Conservation (phyloP, 139 green algal species). For the Raphidocelis subcapitata region DNA sequence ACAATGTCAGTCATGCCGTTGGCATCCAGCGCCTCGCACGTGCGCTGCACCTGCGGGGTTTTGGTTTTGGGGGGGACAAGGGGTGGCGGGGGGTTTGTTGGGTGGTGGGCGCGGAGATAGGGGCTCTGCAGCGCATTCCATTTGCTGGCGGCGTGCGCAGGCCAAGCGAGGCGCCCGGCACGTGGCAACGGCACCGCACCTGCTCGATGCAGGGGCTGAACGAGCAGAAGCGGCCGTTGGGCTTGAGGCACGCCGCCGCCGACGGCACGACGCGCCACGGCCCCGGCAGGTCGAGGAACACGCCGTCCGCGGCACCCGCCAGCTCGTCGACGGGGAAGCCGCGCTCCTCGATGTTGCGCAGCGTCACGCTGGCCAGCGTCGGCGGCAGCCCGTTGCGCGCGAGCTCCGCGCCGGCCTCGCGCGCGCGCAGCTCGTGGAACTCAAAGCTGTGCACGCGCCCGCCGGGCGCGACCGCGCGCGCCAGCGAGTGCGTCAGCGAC, state of each 20-base stretch:
- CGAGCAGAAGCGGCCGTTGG: slow-evolving; percentile 80
- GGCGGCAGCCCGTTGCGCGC: slow-evolving; percentile 34
- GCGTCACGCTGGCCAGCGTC: slow-evolving; percentile 7
- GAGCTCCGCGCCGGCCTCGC: slow-evolving; percentile 42
- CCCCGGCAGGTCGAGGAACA: slow-evolving; percentile 96
- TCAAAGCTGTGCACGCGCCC: slow-evolving; percentile 95
- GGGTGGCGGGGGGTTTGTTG: not conserved
- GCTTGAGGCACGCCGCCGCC: slow-evolving; percentile 53
- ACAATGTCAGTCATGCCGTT: slow-evolving; percentile 69
- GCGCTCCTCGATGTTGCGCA: slow-evolving; percentile 78
- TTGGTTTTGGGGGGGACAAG: no score
- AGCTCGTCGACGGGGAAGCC: slow-evolving; percentile 74
- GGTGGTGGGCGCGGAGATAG: not conserved
- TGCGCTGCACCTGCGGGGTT: slow-evolving; percentile 80
- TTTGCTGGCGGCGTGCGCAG: no score
- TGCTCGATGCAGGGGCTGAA: slow-evolving; percentile 99
- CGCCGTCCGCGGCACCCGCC: slow-evolving; percentile 60
- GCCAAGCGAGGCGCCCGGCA: no score
- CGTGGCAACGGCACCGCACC: no score
- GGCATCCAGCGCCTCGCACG: slow-evolving; percentile 58
- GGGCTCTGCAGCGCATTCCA: not conserved
- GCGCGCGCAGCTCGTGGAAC: slow-evolving; percentile 77
- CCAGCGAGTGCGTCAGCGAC: slow-evolving; percentile 89
- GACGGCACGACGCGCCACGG: slow-evolving; percentile 78
- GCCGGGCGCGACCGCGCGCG: slow-evolving; percentile 78